Evolutionary conservation across 2,329 filamentous ascomycete genomes (phyloP).

Genomic region (Fusarium poae): DNA sequence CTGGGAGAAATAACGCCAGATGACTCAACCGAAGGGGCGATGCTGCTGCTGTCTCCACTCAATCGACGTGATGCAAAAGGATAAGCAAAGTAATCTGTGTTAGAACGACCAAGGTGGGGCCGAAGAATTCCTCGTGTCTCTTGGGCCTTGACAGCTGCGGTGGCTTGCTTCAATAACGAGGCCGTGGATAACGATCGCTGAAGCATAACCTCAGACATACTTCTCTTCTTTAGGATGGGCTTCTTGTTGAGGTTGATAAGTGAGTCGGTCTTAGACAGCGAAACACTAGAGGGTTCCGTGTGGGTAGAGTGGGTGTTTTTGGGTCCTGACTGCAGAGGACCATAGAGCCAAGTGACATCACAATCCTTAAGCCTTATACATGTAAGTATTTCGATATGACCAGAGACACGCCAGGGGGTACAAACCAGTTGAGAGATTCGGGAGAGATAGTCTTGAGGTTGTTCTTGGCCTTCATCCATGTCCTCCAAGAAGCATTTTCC

Average conservation of each 20-base stretch:
- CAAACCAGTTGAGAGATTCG: constrained; percentile 91
- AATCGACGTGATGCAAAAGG: constrained; percentile 72
- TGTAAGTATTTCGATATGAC: constrained; percentile 49
- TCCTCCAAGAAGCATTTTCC: constrained; percentile 97
- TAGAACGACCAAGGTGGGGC: constrained; percentile 70
- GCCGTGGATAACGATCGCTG: constrained; percentile 89
- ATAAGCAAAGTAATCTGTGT: constrained; percentile 77
- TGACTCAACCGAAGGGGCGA: constrained; percentile 75
- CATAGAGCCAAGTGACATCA: constrained; percentile 98
- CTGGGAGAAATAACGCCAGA: constrained; percentile 76
- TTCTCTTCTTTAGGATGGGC: constrained; percentile 95
- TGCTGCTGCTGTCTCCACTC: constrained; percentile 72
- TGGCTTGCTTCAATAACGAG: constrained; percentile 89
- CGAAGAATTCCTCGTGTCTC: constrained; percentile 68
- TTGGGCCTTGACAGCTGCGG: constrained; percentile 87
- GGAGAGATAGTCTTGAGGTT: constrained; percentile 88
- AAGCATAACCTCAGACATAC: constrained; percentile 95
- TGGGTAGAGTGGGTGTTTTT: constrained; percentile 65
- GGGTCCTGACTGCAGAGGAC: constrained; percentile 83
- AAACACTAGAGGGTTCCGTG: constrained; percentile 57
- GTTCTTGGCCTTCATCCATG: constrained; percentile 94
- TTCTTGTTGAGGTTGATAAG: constrained; percentile 79
- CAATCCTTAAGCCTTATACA: constrained; percentile 87
- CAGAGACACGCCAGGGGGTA: not conserved
- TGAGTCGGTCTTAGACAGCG: constrained; percentile 69